Conservation (phyloP, 2,329 filamentous ascomycete species). For the Samsoniella hepiali region DNA sequence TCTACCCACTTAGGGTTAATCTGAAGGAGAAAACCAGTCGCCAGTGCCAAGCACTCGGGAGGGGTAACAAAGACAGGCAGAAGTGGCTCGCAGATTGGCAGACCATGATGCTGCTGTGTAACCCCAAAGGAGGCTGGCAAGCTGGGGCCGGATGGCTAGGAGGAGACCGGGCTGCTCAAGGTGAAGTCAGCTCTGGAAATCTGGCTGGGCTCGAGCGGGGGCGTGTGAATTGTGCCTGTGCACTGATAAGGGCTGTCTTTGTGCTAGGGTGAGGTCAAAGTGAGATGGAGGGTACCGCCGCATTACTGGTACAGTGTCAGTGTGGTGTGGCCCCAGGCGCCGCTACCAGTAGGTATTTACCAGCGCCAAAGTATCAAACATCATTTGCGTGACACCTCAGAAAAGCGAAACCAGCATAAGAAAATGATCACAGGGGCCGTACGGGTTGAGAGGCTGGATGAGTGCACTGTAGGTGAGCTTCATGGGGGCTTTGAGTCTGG, state of each 20-base stretch:
- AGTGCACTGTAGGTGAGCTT: background rate
- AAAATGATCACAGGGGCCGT: background rate
- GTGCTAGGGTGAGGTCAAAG: slow-evolving; percentile 7
- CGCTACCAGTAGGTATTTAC: background rate
- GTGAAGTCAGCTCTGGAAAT: background rate
- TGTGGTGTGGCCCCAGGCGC: background rate
- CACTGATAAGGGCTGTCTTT: background rate
- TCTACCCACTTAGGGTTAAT: too few relatives aligned
- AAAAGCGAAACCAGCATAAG: background rate
- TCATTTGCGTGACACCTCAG: background rate
- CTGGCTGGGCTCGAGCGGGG: background rate
- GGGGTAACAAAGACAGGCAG: background rate
- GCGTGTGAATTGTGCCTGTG: background rate
- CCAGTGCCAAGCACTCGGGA: background rate
- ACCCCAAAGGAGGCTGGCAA: background rate
- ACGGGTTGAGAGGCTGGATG: background rate
- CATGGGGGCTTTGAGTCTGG: background rate
- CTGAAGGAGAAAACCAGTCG: background rate
- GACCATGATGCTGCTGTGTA: background rate
- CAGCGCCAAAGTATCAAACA: background rate
- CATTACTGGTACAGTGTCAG: background rate
- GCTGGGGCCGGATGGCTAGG: background rate
- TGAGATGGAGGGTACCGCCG: background rate
- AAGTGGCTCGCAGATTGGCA: background rate
- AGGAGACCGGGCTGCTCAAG: background rate